phyloP scores from a whole-genome alignment of 2,329 filamentous ascomycete genomes.

The Bipolaris bicolor region DNA sequence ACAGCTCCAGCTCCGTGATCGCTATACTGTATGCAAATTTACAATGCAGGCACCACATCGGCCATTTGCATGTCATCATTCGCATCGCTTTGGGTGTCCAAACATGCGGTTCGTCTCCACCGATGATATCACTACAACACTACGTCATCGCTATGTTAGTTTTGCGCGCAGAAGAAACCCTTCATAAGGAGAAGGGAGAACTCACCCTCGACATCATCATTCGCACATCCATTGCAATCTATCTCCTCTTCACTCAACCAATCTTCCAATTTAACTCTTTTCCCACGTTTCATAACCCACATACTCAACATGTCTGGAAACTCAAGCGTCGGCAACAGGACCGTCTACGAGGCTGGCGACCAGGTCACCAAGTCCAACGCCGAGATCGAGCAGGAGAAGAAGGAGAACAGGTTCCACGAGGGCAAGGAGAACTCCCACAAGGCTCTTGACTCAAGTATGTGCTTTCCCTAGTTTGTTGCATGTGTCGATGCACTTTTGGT shows the following conservation, averaged over 20 bases:
- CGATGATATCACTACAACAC: conserved; percentile 30
- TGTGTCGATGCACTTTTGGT: background rate
- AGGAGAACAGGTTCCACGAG: conserved; percentile 70
- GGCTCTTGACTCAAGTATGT: conserved; percentile 73
- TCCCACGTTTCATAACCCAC: conserved; percentile 5
- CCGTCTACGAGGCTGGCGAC: conserved; percentile 77
- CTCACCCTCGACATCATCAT: conserved; percentile 1
- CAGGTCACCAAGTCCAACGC: conserved; percentile 69
- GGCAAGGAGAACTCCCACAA: conserved; percentile 73
- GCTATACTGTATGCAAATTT: conserved; percentile 7
- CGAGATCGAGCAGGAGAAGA: conserved; percentile 58
- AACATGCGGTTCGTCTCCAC: conserved; percentile 32
- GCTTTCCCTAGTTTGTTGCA: background rate
- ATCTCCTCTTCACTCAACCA: background rate
- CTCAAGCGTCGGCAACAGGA: conserved; percentile 70
- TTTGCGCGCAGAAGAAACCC: conserved; percentile 16
- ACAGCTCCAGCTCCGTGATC: background rate
- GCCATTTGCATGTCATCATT: conserved; percentile 19
- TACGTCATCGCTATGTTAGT: conserved; percentile 31
- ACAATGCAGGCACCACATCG: conserved; percentile 7
- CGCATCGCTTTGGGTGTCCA: conserved; percentile 18
- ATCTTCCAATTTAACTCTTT: background rate
- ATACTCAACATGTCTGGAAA: conserved; percentile 56
- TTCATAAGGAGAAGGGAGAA: conserved; percentile 17
- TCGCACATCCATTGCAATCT: conserved; percentile 3